Conservation (phyloP, 2,329 filamentous ascomycete genomes). For the Nakataea oryzae region DNA sequence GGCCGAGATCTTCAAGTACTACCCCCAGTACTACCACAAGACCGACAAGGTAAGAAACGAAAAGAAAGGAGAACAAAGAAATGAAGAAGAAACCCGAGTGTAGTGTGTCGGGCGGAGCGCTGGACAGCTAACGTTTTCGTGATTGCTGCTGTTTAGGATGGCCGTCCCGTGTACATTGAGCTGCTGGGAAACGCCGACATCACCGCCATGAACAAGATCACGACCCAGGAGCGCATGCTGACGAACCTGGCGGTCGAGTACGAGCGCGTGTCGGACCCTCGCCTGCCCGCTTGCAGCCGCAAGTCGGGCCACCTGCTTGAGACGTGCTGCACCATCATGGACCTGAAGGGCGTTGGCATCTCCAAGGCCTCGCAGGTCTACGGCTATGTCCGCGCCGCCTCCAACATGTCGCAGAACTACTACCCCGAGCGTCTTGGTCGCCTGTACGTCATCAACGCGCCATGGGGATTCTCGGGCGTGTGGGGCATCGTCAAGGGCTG, state of each 20-base stretch:
- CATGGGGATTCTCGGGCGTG: constrained; percentile 84
- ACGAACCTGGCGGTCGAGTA: constrained; percentile 96
- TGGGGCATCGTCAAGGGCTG: constrained; percentile 86
- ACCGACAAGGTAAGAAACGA: constrained; percentile 59
- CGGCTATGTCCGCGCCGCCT: constrained; percentile 75
- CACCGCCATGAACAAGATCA: constrained; percentile 84
- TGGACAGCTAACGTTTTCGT: neutral
- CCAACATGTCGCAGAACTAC: constrained; percentile 93
- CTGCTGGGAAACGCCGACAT: constrained; percentile 90
- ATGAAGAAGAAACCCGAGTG: neutral
- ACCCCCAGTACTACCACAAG: constrained; percentile 99
- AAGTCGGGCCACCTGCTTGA: constrained; percentile 84
- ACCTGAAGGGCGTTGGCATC: constrained; percentile 88
- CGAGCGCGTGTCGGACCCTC: constrained; percentile 88
- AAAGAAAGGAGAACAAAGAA: neutral
- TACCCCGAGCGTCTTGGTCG: constrained; percentile 95
- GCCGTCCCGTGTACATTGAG: constrained; percentile 94
- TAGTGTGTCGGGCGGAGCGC: too few species aligned
- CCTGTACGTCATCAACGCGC: constrained; percentile 95
- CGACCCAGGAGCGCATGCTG: constrained; percentile 84
- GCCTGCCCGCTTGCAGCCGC: constrained; percentile 89
- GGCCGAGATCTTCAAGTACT: constrained; percentile 73
- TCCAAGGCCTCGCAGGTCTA: constrained; percentile 75
- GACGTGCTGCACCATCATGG: constrained; percentile 98
- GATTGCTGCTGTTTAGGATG: constrained; percentile 51